Conservation (phyloP, 2,329 filamentous ascomycete species). For the Aureobasidium subglaciale region DNA sequence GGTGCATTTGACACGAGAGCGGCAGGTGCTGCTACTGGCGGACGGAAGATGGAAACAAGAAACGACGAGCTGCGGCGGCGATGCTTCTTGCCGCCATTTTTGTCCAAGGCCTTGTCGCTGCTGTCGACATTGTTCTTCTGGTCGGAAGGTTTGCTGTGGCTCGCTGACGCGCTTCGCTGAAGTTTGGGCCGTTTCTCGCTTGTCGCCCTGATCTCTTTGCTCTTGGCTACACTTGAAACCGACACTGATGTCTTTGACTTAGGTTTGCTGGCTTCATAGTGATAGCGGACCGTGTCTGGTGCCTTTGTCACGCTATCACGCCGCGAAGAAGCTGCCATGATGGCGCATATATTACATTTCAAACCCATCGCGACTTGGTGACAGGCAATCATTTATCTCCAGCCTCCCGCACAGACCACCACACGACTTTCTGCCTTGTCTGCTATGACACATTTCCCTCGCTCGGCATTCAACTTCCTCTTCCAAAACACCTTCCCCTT, state of each 20-base stretch:
- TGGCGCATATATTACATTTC: neutral
- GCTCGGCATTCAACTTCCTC: slow-evolving; percentile 7
- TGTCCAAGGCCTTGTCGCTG: neutral
- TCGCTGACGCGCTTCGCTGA: slow-evolving; percentile 1
- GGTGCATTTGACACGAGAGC: slow-evolving; percentile 8
- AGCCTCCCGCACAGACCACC: neutral
- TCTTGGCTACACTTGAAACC: neutral
- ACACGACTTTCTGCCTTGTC: neutral
- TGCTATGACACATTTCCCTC: slow-evolving; percentile 13
- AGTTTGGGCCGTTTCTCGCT: slow-evolving; percentile 5
- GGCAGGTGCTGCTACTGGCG: slow-evolving; percentile 11
- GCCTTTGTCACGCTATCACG: neutral
- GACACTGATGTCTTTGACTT: neutral
- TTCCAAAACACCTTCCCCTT: neutral
- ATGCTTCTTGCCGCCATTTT: neutral
- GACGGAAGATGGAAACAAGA: slow-evolving; percentile 22
- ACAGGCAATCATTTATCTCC: neutral
- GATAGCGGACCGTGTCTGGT: neutral
- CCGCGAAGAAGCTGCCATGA: slow-evolving; percentile 1
- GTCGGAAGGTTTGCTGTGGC: neutral
- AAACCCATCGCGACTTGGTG: neutral
- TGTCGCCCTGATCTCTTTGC: neutral
- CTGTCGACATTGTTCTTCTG: neutral
- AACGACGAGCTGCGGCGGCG: slow-evolving; percentile 16
- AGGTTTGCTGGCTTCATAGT: neutral